A percentile compares a stretch with the other conserved stretches of the same genome.
These are phyloP conservation scores for Saccharomycopsis sp. DNA, from an alignment of 805 yeast species.

Conservation along the genomic window DNA sequence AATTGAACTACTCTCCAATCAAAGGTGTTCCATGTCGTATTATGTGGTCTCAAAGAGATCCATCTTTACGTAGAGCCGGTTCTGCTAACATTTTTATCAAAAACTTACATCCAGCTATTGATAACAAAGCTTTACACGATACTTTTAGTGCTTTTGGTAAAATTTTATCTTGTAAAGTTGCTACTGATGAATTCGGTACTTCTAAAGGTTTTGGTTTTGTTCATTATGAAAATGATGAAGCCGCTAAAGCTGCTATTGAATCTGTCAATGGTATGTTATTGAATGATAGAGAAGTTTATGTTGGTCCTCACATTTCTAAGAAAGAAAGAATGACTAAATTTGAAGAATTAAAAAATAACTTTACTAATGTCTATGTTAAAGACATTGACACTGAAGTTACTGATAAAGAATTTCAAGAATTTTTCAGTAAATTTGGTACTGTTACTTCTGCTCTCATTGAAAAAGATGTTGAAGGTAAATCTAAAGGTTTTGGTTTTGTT, in stretches of 20 bases:
- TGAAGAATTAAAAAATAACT: constrained; percentile 83
- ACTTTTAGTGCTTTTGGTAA: constrained; percentile 95
- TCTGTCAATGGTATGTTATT: constrained; percentile 97
- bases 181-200: constrained; percentile 66
- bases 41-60: constrained; percentile 99
- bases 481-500: constrained; percentile 93
- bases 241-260: constrained; percentile 91
- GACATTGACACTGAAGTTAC: constrained; percentile 67
- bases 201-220: constrained; percentile 39
- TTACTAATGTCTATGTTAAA: constrained; percentile 93
- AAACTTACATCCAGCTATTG: constrained; percentile 96
- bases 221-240: constrained; percentile 87
- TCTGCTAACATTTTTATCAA: constrained; percentile 96
- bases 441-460: constrained; percentile 79
- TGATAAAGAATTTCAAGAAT: constrained; percentile 58
- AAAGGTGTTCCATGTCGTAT: constrained; percentile 97
- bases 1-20: constrained; percentile 86
- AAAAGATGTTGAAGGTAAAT: constrained; percentile 75
- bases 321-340: constrained; percentile 91
- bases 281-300: constrained; percentile 92
- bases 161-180: constrained; percentile 94
- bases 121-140: constrained; percentile 97
- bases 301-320: constrained; percentile 86
- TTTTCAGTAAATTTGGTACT: constrained; percentile 65
- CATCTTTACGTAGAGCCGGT: constrained; percentile 88